phyloP scores from a whole-genome alignment of 441 rosid species.

The Adansonia gregorii region DNA sequence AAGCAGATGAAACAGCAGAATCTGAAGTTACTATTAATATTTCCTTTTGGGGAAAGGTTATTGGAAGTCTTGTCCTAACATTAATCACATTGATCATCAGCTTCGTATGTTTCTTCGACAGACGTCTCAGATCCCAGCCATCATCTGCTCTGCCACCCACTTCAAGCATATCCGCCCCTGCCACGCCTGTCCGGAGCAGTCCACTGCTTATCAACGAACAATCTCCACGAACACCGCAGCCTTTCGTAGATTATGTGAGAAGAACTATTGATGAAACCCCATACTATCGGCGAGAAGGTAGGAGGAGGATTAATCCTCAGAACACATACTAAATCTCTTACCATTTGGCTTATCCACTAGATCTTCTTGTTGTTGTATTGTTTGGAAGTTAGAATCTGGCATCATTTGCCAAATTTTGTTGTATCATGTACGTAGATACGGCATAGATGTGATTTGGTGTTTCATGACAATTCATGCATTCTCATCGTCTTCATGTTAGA shows the following conservation, averaged over 20 bases:
- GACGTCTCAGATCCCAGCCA: constrained; percentile 30
- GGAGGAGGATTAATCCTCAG: constrained; percentile 83
- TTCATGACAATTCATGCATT: too few species aligned
- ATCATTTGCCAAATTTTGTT: neutral
- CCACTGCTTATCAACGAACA: constrained; percentile 46
- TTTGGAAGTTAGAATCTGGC: neutral
- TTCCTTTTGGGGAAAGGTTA: constrained; percentile 31
- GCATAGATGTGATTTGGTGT: neutral
- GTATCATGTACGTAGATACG: neutral
- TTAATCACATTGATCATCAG: constrained; percentile 26
- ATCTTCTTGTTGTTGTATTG: neutral
- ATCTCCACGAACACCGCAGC: constrained; percentile 88
- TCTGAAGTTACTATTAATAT: constrained; percentile 25
- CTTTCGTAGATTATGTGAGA: constrained; percentile 79
- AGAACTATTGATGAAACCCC: constrained; percentile 92
- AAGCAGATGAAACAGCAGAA: constrained; percentile 35
- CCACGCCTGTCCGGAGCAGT: constrained; percentile 63
- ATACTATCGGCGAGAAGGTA: constrained; percentile 65
- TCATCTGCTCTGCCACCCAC: constrained; percentile 35
- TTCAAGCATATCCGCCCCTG: constrained; percentile 42
- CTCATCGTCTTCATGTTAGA: neutral
- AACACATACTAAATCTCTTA: constrained; percentile 50
- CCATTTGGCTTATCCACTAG: neutral
- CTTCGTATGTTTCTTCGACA: constrained; percentile 32
- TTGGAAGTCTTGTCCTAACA: constrained; percentile 33